These are phyloP conservation scores for Pleurozium schreberi DNA, from an alignment of 225 moss, liverwort and hornwort species.

Conservation along the genomic window DNA sequence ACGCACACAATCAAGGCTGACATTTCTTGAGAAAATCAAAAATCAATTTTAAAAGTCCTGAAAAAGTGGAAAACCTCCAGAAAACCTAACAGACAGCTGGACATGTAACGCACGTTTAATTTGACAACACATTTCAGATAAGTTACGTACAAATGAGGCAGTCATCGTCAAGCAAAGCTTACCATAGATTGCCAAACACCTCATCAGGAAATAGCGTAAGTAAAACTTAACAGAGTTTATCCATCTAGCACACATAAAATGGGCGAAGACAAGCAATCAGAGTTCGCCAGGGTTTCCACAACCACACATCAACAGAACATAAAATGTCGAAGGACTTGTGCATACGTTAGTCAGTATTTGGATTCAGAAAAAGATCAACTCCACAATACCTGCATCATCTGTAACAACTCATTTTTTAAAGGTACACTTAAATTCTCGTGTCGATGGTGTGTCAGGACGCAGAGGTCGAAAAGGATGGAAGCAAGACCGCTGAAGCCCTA, in stretches of 20 bases:
- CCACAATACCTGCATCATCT: background rate
- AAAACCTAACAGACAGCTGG: background rate
- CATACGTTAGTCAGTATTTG: no score
- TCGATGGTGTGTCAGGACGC: background rate
- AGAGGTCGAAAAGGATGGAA: constrained; percentile 2
- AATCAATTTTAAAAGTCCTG: background rate
- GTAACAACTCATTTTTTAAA: background rate
- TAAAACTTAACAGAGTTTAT: no score
- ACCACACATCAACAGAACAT: no score
- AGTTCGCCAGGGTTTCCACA: background rate
- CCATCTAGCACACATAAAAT: no score
- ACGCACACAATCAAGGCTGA: no score
- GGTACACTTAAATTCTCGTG: background rate
- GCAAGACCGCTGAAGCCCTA: background rate
- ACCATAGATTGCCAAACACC: no score
- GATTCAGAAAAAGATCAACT: background rate
- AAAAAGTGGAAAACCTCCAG: background rate
- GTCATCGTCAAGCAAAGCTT: background rate
- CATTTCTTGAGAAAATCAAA: no score
- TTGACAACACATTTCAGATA: background rate
- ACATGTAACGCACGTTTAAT: background rate
- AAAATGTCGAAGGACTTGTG: background rate
- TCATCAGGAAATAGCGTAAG: no score
- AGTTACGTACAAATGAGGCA: background rate
- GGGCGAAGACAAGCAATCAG: background rate